Evolutionary conservation across 2,329 filamentous ascomycete genomes (phyloP), one percentile per base, ranked within the genome.

Genomic region (Colletotrichum gloeosporioides): DNA sequence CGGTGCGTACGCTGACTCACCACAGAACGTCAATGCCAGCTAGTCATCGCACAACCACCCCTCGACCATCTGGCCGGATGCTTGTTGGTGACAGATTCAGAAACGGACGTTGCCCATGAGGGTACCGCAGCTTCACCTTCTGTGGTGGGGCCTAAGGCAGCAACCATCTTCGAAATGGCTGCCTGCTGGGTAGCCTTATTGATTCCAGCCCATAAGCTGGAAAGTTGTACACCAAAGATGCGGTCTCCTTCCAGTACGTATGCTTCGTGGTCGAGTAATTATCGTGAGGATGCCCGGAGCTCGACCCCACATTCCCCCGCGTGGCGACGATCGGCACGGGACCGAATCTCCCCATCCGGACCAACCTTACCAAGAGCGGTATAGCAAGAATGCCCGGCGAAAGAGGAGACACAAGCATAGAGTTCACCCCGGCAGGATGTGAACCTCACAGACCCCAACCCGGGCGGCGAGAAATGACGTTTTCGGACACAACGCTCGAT

Each of bases 51-150:
- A 15, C 22, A 16, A n/a, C 36, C 16, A 49, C 64, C 64, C 16
- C 39, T 67, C 64, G 64, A 25, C 64, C 64, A 67, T 25, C 16
- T 67, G 27, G 39, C 64, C 12, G 55, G 16, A 22, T 29, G 10
- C 9, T 22, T 67, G 64, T 67, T 67, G 64, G 39, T 67, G 64
- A 32, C 12, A 67, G 39, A 15, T 1, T 15, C 18, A 18, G 16
- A 67, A 6, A 32, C 25, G 18, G 3, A 53, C 6, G 15, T 27
- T 53, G 25, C 39, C 10, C 8, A 29, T 53, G 22, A 22, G 25
- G 64, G 27, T 13, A 6, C 16, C 59, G 12, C 44, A 22, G n/a
- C 44, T 53, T 53, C 44, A 22, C 44, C 44, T 53, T 53, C n/a
- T 53, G 6, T 22, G 10, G 44, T 53, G 44, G 4, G 44, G 44